These are phyloP conservation scores for Lentithecium fluviatile DNA, from an alignment of 495 filamentous ascomycete genomes.

Conservation along the genomic window DNA sequence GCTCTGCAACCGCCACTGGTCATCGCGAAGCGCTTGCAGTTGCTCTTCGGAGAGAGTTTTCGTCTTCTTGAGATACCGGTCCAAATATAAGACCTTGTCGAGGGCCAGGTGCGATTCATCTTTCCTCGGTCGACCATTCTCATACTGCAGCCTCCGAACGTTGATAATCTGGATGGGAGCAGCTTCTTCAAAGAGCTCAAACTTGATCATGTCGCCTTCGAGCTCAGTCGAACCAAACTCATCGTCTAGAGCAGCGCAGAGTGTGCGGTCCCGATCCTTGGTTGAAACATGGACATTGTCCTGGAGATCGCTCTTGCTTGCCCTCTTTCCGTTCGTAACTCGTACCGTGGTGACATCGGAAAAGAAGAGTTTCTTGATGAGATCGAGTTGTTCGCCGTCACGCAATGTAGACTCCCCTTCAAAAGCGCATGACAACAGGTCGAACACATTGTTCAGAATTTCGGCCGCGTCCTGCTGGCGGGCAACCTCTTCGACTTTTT, in stretches of 20 bases:
- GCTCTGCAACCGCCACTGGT: slow-evolving; percentile 73
- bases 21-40: slow-evolving; percentile 60
- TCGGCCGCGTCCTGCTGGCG: slow-evolving; percentile 90
- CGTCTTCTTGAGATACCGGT: slow-evolving; percentile 77
- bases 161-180: slow-evolving; percentile 87
- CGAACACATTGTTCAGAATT: slow-evolving; percentile 87
- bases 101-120: slow-evolving; percentile 75
- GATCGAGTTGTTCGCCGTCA: slow-evolving; percentile 74
- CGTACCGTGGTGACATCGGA: slow-evolving; percentile 22
- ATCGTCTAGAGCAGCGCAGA: slow-evolving; percentile 81
- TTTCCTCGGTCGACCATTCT: slow-evolving; percentile 63
- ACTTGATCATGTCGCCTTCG: slow-evolving; percentile 55
- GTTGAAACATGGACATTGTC: slow-evolving; percentile 22
- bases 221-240: slow-evolving; percentile 77
- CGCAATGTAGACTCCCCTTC: slow-evolving; percentile 59
- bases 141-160: slow-evolving; percentile 75
- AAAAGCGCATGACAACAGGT: slow-evolving; percentile 86
- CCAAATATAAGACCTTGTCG: slow-evolving; percentile 75
- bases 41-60: slow-evolving; percentile 45
- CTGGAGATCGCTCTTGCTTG: slow-evolving; percentile 14
- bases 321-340: background rate
- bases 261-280: slow-evolving; percentile 48
- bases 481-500: slow-evolving; percentile 53
- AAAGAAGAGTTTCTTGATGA: slow-evolving; percentile 60
- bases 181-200: slow-evolving; percentile 68